Evolutionary conservation across 139 green algal species (phyloP).

Genomic region (Chlamydomonas schloesseri): DNA sequence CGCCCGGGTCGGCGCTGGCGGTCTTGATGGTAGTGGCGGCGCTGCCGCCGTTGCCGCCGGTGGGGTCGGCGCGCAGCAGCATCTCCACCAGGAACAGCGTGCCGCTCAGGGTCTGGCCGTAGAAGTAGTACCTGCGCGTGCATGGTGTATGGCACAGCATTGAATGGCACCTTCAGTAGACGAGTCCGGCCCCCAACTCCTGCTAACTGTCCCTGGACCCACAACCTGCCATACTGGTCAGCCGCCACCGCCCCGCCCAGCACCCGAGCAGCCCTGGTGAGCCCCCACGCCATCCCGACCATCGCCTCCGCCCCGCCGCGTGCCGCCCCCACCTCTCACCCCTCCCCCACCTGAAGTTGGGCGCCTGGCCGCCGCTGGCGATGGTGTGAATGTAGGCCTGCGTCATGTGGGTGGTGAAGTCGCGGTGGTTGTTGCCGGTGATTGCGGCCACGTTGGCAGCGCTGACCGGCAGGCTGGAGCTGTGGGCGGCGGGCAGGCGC

Average conservation of each 20-base stretch:
- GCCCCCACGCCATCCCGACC: too few relatives aligned
- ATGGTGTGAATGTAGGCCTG: conserved; percentile 75
- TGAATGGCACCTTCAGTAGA: background rate
- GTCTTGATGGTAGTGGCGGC: conserved; percentile 76
- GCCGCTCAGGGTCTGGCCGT: conserved; percentile 67
- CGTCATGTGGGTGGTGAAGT: conserved; percentile 77
- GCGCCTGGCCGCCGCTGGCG: conserved; percentile 77
- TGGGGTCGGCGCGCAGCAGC: conserved; percentile 58
- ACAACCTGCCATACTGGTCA: too few relatives aligned
- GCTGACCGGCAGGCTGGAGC: conserved; percentile 53
- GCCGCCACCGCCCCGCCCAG: too few relatives aligned
- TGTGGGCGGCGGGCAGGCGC: conserved; percentile 55
- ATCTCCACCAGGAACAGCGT: conserved; percentile 78
- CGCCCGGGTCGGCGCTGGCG: conserved; percentile 2
- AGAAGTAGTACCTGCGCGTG: conserved; percentile 84
- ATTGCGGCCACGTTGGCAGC: conserved; percentile 54
- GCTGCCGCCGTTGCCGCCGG: background rate
- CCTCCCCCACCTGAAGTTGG: conserved; percentile 70
- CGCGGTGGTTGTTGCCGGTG: conserved; percentile 68
- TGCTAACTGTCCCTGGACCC: background rate
- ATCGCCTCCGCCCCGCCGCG: too few relatives aligned
- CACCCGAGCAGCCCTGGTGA: too few relatives aligned
- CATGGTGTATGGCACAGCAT: background rate
- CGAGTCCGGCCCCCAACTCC: background rate
- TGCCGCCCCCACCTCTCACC: background rate